Percentiles rank a stretch among this genome's conserved stretches.
Conservation (phyloP, 768 basidiomycete species). For the Russula griseocarnosa region DNA sequence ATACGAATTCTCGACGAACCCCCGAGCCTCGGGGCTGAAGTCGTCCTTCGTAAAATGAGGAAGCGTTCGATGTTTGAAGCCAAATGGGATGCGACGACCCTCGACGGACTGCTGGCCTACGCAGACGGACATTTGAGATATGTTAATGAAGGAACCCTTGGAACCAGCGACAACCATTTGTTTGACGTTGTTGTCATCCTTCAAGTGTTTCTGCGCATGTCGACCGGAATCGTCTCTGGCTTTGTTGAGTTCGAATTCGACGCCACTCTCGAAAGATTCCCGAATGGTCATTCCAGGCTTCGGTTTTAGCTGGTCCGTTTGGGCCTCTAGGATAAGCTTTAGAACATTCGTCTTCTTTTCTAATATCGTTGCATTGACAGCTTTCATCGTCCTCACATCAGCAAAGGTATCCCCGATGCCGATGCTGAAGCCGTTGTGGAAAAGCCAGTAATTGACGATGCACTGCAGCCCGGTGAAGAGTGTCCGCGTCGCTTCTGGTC, state of each 20-base stretch:
- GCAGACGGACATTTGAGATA: conserved; percentile 99
- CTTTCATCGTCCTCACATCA: conserved; percentile 80
- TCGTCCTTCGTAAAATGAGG: conserved; percentile 99
- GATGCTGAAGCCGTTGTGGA: conserved; percentile 98
- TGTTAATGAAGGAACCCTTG: conserved; percentile 99
- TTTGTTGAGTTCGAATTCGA: conserved; percentile 86
- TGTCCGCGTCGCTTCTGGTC: conserved; percentile 82
- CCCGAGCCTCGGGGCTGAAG: conserved; percentile 95
- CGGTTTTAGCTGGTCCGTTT: conserved; percentile 81
- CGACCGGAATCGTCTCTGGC: conserved; percentile 96
- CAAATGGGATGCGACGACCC: conserved; percentile 96
- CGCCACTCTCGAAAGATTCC: conserved; percentile 93
- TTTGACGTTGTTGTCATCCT: conserved; percentile 99
- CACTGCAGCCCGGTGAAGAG: conserved; percentile 92
- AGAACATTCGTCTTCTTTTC: conserved; percentile 78
- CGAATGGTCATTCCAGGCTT: conserved; percentile 98
- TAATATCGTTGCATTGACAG: conserved; percentile 78
- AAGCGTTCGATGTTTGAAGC: conserved; percentile 92
- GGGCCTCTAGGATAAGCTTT: conserved; percentile 74
- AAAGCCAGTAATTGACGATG: conserved; percentile 97
- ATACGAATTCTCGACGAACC: conserved; percentile 99
- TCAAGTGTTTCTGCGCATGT: conserved; percentile 93
- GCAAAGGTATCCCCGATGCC: conserved; percentile 99
- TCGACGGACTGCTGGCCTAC: conserved; percentile 98
- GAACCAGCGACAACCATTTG: conserved; percentile 99